Evolutionary conservation across 2,329 filamentous ascomycete species (phyloP).

Genomic region (Diaporthe sp.): DNA sequence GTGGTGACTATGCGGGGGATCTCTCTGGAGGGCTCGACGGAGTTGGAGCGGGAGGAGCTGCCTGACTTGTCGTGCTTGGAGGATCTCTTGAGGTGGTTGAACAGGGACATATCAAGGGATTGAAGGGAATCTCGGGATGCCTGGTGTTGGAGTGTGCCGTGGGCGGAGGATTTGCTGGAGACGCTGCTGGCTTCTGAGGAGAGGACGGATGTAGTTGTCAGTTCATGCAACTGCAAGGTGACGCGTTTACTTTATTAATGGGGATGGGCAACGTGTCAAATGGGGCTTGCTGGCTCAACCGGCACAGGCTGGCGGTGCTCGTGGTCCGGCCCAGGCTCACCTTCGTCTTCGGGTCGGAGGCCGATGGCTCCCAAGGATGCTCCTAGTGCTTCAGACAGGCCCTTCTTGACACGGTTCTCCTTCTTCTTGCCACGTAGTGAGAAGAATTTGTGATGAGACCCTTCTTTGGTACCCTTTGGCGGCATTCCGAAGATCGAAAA

Average conservation of each 20-base stretch:
- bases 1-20: slow-evolving; percentile 35
- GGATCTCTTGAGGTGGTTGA: slow-evolving; percentile 35
- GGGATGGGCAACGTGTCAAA: slow-evolving; percentile 34
- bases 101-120: slow-evolving; percentile 35
- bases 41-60: slow-evolving; percentile 30
- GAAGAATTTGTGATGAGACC: slow-evolving; percentile 35
- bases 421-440: slow-evolving; percentile 36
- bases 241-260: slow-evolving; percentile 33
- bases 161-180: slow-evolving; percentile 34
- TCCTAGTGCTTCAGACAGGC: slow-evolving; percentile 34
- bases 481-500: slow-evolving; percentile 33
- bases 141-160: slow-evolving; percentile 32
- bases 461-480: slow-evolving; percentile 32
- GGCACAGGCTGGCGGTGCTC: not conserved
- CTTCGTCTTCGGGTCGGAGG: slow-evolving; percentile 34
- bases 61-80: slow-evolving; percentile 32
- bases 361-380: slow-evolving; percentile 34
- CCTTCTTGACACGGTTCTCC: slow-evolving; percentile 34
- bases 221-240: slow-evolving; percentile 28
- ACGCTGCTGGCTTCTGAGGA: slow-evolving; percentile 33
- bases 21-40: slow-evolving; percentile 31
- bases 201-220: slow-evolving; percentile 31
- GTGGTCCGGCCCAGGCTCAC: slow-evolving; percentile 24
- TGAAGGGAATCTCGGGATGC: slow-evolving; percentile 34
- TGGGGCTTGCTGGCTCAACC: not conserved